Percentiles rank a stretch among this genome's conserved stretches.
phyloP scores from a whole-genome alignment of 768 basidiomycete species.

The Pulveroboletus sp. region DNA sequence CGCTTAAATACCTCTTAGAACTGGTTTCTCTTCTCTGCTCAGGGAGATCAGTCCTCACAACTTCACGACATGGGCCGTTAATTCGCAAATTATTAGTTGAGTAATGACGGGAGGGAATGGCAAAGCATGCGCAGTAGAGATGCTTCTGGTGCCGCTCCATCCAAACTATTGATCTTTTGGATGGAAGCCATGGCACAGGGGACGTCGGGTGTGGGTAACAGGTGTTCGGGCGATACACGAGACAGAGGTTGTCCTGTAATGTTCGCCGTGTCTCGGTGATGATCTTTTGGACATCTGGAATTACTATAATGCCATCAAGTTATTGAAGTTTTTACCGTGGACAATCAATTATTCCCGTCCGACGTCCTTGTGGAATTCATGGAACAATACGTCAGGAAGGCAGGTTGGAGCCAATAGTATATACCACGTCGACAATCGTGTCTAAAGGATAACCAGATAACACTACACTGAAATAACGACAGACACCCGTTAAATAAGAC shows the following conservation, averaged over 20 bases:
- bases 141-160: constrained; percentile 37
- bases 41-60: constrained; percentile 55
- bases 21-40: constrained; percentile 45
- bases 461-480: constrained; percentile 6
- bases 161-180: constrained; percentile 50
- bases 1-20: constrained; percentile 52
- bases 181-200: constrained; percentile 38
- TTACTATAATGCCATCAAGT: constrained; percentile 1
- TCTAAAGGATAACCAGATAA: background rate
- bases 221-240: background rate
- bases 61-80: constrained; percentile 52
- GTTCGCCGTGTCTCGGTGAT: constrained; percentile 3
- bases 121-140: constrained; percentile 10
- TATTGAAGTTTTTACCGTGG: background rate
- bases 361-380: background rate
- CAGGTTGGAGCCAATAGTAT: background rate
- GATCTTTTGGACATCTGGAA: background rate
- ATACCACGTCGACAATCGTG: background rate
- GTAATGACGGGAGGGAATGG: background rate
- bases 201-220: background rate
- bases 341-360: background rate
- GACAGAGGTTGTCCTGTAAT: background rate
- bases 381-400: constrained; percentile 1
- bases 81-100: background rate
- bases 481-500: constrained; percentile 2